These are phyloP conservation scores for Brassica incana DNA, from an alignment of 345 rosid species.

Conservation along the genomic window DNA sequence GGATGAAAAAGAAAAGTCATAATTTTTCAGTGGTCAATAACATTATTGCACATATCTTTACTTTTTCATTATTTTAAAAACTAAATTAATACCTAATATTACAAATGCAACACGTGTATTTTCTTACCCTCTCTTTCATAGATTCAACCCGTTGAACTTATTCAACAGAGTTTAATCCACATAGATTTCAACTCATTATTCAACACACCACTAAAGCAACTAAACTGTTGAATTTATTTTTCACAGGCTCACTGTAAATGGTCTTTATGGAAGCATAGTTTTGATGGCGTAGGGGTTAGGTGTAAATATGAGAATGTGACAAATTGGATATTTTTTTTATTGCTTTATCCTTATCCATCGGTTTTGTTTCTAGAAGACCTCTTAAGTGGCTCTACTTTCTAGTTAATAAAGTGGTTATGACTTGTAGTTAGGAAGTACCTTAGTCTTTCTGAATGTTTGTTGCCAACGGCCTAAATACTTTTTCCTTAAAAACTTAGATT, in stretches of 20 bases:
- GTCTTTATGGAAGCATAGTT: neutral
- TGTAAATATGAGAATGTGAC: constrained; percentile 14
- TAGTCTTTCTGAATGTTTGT: constrained; percentile 17
- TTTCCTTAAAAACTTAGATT: neutral
- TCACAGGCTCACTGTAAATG: neutral
- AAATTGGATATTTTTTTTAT: neutral
- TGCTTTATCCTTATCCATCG: neutral
- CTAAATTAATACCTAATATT: neutral
- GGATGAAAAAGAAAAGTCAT: neutral
- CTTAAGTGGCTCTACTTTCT: constrained; percentile 16
- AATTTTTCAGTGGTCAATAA: neutral
- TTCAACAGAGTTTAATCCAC: neutral
- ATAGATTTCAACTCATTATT: neutral
- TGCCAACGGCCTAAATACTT: neutral
- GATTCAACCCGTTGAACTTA: neutral
- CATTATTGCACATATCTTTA: neutral
- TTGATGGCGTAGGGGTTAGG: constrained; percentile 3
- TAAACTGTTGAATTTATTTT: neutral
- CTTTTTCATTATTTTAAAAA: too few species aligned
- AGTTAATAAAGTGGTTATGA: constrained; percentile 27
- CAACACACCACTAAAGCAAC: neutral
- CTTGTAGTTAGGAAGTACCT: constrained; percentile 14
- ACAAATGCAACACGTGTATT: neutral
- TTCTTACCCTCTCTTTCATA: neutral
- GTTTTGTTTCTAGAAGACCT: constrained; percentile 24